These are phyloP conservation scores for Salvia rosmarinus DNA, from an alignment of 257 asterid genomes.

Conservation along the genomic window DNA sequence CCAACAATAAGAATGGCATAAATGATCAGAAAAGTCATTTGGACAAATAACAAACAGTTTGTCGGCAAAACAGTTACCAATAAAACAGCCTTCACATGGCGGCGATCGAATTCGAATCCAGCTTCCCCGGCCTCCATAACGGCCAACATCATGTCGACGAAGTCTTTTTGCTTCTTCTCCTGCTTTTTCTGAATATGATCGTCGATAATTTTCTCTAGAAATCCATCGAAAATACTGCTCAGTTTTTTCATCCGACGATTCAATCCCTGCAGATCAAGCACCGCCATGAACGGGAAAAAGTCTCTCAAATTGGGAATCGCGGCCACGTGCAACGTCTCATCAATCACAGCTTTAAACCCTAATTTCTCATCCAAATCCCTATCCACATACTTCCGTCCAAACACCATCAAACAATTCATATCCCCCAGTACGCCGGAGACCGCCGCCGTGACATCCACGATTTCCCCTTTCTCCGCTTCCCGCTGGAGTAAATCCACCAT, in stretches of 20 bases:
- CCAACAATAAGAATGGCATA: no score
- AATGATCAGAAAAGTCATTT: neutral
- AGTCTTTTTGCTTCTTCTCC: constrained; percentile 22
- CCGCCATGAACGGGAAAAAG: constrained; percentile 37
- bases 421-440: constrained; percentile 32
- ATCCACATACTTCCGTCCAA: constrained; percentile 44
- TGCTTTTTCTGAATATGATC: constrained; percentile 32
- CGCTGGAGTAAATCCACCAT: constrained; percentile 8
- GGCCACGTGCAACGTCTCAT: constrained; percentile 21
- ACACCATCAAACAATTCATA: constrained; percentile 38
- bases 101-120: constrained; percentile 44
- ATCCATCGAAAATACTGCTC: constrained; percentile 34
- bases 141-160: constrained; percentile 41
- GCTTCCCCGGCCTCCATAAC: constrained; percentile 42
- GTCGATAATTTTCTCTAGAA: constrained; percentile 43
- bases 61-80: constrained; percentile 33
- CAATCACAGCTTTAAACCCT: constrained; percentile 37
- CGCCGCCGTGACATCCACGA: constrained; percentile 36
- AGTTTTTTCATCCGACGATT: constrained; percentile 34
- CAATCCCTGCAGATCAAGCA: constrained; percentile 47
- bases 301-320: constrained; percentile 36
- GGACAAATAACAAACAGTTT: neutral
- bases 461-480: constrained; percentile 11
- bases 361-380: constrained; percentile 32
- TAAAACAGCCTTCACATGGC: constrained; percentile 46